A percentile compares a stretch with the other conserved stretches of the same genome.
phyloP scores from a whole-genome alignment of 2,329 filamentous ascomycete genomes.

The Penicillium sp. region DNA sequence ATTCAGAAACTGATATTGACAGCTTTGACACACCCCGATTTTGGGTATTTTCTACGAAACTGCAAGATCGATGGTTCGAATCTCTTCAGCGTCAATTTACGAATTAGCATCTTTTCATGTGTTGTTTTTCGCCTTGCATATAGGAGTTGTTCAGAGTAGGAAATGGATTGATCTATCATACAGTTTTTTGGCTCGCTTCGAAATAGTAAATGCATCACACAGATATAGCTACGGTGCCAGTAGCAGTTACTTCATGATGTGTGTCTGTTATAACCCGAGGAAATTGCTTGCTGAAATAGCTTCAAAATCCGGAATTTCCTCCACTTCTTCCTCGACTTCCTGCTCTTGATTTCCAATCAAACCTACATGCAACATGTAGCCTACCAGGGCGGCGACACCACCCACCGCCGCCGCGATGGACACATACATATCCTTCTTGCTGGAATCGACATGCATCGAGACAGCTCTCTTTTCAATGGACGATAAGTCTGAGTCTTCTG shows the following conservation, averaged over 20 bases:
- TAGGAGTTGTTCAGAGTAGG: not conserved
- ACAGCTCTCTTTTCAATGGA: slow-evolving; percentile 24
- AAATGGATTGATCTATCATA: not conserved
- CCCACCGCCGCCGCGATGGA: slow-evolving; percentile 36
- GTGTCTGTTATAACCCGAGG: slow-evolving; percentile 4
- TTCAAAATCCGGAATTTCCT: slow-evolving; percentile 1
- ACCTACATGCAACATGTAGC: slow-evolving; percentile 36
- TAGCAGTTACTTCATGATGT: not conserved
- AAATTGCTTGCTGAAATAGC: slow-evolving; percentile 14
- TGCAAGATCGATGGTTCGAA: not conserved
- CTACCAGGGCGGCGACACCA: slow-evolving; percentile 33
- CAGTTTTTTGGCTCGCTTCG: not conserved
- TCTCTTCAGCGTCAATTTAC: not conserved
- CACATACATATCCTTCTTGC: slow-evolving; percentile 33
- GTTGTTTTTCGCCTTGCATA: too few relatives aligned
- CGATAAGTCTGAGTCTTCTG: slow-evolving; percentile 26
- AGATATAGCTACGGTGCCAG: too few relatives aligned
- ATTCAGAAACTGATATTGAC: not conserved
- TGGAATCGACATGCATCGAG: slow-evolving; percentile 21
- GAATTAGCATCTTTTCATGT: not conserved
- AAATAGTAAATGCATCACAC: not conserved
- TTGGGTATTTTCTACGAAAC: not conserved
- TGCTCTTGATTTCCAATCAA: slow-evolving; percentile 13
- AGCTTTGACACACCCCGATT: not conserved
- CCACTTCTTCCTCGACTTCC: slow-evolving; percentile 12